These are phyloP conservation scores for Cladophialophora yegresii DNA, from an alignment of 2,329 filamentous ascomycete genomes.

Conservation along the genomic window DNA sequence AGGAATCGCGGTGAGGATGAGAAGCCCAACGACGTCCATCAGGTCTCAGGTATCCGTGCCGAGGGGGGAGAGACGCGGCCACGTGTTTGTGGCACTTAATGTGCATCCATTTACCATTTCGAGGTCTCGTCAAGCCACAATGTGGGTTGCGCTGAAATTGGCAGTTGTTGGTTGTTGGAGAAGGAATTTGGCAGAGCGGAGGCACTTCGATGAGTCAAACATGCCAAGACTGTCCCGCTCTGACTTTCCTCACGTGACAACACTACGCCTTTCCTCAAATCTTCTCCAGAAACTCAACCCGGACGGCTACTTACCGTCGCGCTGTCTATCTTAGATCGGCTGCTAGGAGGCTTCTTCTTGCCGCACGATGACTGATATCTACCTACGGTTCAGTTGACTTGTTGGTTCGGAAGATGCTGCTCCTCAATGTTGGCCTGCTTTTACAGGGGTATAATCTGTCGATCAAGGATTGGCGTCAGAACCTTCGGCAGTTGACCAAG, in stretches of 20 bases:
- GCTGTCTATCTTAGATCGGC: not conserved
- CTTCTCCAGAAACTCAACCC: not conserved
- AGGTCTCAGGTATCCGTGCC: not conserved
- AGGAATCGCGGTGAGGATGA: conserved; percentile 47
- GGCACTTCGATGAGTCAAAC: not conserved
- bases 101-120: conserved; percentile 12
- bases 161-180: not conserved
- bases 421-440: not conserved
- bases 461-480: conserved; percentile 5
- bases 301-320: not conserved
- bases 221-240: conserved; percentile 6
- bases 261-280: not conserved
- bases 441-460: not conserved
- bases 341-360: not conserved
- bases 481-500: conserved; percentile 10
- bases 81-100: not conserved
- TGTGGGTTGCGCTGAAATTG: not conserved
- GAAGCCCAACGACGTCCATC: conserved; percentile 46
- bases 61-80: not conserved
- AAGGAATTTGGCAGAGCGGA: not conserved
- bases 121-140: not conserved
- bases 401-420: not conserved
- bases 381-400: not conserved
- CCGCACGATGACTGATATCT: not conserved
- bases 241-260: not conserved